Base-by-base conservation (phyloP, 306 rosid species). In the Castanospermum australe region DNA sequence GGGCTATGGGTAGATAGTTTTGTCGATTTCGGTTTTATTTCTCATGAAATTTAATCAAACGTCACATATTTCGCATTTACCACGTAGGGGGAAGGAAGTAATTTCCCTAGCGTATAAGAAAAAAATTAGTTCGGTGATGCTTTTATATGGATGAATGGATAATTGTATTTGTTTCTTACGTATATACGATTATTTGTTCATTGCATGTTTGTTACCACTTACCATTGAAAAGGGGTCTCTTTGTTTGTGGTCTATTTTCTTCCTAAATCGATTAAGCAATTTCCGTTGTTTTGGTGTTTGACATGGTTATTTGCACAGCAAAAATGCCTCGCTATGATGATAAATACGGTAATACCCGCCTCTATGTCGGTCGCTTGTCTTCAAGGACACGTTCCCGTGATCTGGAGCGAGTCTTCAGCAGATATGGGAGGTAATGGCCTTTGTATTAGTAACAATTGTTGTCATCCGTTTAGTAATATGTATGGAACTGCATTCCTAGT, bases 311-410 rank as follows among this genome's bases (percentile, higher is more conserved):
- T 71, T 36, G 51, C 55, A 79, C 84, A 66, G 73, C 79, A 78
- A 83, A 50, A 75, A 90, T 92, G 97, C 94, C 97, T 88, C 93
- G 97, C 44, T 73, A 92, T 32, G 97, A 90, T 76, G 94, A 92
- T 73, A 87, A 90, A 42, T 87, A 92, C 28, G 94, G 88, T 3
- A 88, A 83, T 67, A 87, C 88, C 2, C 93, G 94, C 42, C 92
- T 92, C 30, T 92, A 92, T 42, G 94, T 90, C 3, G 97, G 97
- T 56, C 94, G 84, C 35, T 71, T 92, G 81, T 84, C 93, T n/a
- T 87, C 92, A 0, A 77, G 88, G 56, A 88, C 94, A 0, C 93
- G 94, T 9, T 86, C 94, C 2, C 94, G 97, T 36, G 97, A 92
- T 67, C 81, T 92, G 47, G 94, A 92, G 38, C 81, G 90, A 1